Evolutionary conservation across 345 rosid species (phyloP), one percentile per base, ranked within the genome.

Genomic region (Ailanthus altissimus): DNA sequence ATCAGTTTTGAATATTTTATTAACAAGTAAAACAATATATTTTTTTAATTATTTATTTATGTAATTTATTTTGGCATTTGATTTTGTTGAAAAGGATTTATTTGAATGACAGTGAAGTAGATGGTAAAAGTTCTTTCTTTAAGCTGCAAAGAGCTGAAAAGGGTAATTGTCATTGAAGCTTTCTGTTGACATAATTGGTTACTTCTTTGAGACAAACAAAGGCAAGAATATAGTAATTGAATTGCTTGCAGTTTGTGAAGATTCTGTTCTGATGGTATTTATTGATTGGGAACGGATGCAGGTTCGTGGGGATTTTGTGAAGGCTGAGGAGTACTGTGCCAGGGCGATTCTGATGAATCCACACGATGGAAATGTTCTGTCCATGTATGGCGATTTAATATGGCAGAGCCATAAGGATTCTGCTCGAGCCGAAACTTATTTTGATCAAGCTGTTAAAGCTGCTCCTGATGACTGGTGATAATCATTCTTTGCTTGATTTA

Each of bases 271-370:
- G 46, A 46, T 21, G 42, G 18, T 25, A 56, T 47, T 26, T 6
- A 23, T 80, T 67, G 53, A 32, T 3, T 32, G 69, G 83, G 60
- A 75, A 68, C 78, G 60, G 79, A 50, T 72, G 58, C 84, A 96
- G 99, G 87, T 92, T 73, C 88, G 88, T 8, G 85, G 83, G 60
- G 94, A 96, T 82, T 78, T 82, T 28, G 46, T 28, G 59, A 93
- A 86, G 83, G 94, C 98, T 7, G 98, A 96, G 80, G 93, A 92
- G 79, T 96, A 90, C 73, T 96, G 92, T 46, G 92, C 85, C 15
- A 89, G 97, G 81, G 97, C 99, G 20, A 88, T 96, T 70, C 62
- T 92, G 69, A 83, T 66, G 57, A 90, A 79, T 69, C 93, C 90
- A 15, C 85, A 80, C 40, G 97, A 96, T 72, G 97, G 94, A 20